Evolutionary conservation across 257 asterid species (phyloP), one percentile per base, ranked within the genome.

Genomic region (Buddleja alternifolia): DNA sequence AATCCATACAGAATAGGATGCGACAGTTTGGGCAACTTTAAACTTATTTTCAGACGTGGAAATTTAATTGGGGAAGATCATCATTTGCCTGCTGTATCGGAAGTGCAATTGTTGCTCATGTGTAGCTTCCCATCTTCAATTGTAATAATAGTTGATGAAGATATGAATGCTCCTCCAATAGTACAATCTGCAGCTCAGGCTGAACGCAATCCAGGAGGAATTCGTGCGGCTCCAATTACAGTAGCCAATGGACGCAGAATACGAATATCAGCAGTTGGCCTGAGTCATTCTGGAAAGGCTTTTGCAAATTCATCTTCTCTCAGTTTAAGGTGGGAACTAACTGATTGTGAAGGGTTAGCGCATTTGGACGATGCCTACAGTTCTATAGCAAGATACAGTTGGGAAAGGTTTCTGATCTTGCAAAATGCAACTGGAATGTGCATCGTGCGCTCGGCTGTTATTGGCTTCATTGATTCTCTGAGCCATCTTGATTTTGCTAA

Each of bases 261-360:
- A 75, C 88, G 97, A 67, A 54, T 88, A 14, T 86, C 98, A 60
- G 90, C 95, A 29, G 96, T 88, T 67, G 91, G 95, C 56, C 77
- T 93, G 60, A 83, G 90, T 77, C 82, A 77, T 73, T 55, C 83
- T 63, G 97, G 95, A 76, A 81, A 78, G 73, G 84, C 92, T 67
- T 93, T 93, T 77, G 96, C 90, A 54, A 93, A 93, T 77, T 82
- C 92, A 29, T 90, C 98, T 53, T 93, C 97, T 73, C 88, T 93
- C 77, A 60, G 69, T 73, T 78, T 93, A 68, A 83, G 68, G 51
- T 90, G 96, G 98, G 87, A 86, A 66, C 87, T 90, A 48, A 53
- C 48, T 52, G 82, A 82, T 56, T 93, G 98, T 74, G 83, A 85
- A 75, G 86, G 81, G 34, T 75, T 90, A 81, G 95, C 89, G 56